Evolutionary conservation across 805 yeast species (phyloP).

Genomic region (Metschnikowia dekortorum): DNA sequence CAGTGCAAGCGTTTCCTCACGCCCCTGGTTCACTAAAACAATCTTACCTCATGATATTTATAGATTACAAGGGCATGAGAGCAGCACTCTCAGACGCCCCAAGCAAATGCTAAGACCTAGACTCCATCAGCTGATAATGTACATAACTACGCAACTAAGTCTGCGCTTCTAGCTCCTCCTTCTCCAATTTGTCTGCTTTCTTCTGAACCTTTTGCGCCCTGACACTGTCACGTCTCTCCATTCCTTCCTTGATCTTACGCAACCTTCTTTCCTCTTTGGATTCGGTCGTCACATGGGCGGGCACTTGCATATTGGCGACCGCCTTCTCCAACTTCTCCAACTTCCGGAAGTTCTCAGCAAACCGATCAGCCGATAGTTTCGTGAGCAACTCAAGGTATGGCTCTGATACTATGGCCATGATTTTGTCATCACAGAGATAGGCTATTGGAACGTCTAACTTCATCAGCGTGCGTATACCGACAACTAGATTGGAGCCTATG

Average conservation of each 20-base stretch:
- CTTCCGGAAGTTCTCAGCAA: conserved; percentile 59
- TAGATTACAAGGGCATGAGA: not conserved
- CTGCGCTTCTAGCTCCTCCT: not conserved
- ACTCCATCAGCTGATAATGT: not conserved
- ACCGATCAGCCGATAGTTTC: conserved; percentile 55
- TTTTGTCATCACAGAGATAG: conserved; percentile 29
- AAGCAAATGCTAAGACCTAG: not conserved
- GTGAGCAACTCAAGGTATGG: conserved; percentile 52
- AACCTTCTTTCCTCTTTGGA: conserved; percentile 55
- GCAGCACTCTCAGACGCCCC: not conserved
- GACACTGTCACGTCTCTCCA: conserved; percentile 18
- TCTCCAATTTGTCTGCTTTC: conserved; percentile 4
- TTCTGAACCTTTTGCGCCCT: conserved; percentile 14
- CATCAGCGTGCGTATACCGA: conserved; percentile 73
- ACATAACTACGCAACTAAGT: not conserved
- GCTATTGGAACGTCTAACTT: conserved; percentile 78
- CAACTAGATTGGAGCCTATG: conserved; percentile 71
- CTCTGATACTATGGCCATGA: conserved; percentile 45
- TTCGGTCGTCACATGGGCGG: conserved; percentile 26
- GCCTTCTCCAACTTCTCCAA: conserved; percentile 44
- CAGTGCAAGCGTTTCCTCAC: not conserved
- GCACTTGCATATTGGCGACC: conserved; percentile 30
- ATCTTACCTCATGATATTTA: not conserved
- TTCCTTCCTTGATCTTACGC: conserved; percentile 51
- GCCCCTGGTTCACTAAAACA: not conserved